Evolutionary conservation across 768 basidiomycete species (phyloP).

Genomic region (Auriscalpium microsporum): DNA sequence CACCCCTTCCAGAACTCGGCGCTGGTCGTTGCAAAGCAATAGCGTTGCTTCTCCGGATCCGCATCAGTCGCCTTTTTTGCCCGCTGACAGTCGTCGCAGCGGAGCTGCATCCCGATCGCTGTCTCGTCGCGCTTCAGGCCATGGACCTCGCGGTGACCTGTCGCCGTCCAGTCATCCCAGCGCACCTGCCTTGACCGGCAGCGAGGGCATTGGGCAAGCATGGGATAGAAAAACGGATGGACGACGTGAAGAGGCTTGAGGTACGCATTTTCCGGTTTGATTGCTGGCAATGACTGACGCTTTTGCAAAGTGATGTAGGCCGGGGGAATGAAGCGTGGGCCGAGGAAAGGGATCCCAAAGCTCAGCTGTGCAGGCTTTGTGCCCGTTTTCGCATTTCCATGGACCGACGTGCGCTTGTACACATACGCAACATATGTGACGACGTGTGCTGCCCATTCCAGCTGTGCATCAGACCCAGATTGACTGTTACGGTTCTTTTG

Average conservation of each 20-base stretch:
- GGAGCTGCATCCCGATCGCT: slow-evolving; percentile 11
- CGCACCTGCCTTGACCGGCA: slow-evolving; percentile 1
- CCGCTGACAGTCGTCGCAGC: slow-evolving; percentile 9
- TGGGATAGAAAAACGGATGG: slow-evolving; percentile 17
- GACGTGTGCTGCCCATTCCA: slow-evolving; percentile 17
- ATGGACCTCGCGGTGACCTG: slow-evolving; percentile 16
- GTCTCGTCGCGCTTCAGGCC: slow-evolving; percentile 12
- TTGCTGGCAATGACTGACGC: neutral
- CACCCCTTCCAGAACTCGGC: slow-evolving; percentile 16
- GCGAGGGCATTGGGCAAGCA: slow-evolving; percentile 6
- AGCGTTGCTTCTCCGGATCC: neutral
- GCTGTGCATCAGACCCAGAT: slow-evolving; percentile 8
- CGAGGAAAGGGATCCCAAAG: slow-evolving; percentile 12
- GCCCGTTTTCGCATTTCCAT: slow-evolving; percentile 1
- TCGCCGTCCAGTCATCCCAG: slow-evolving; percentile 14
- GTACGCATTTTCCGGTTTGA: slow-evolving; percentile 9
- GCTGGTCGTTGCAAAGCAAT: slow-evolving; percentile 14
- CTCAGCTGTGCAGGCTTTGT: neutral
- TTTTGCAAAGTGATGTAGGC: slow-evolving; percentile 9
- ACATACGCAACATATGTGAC: slow-evolving; percentile 17
- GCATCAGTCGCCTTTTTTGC: neutral
- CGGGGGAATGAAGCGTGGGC: slow-evolving; percentile 19
- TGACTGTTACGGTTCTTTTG: neutral
- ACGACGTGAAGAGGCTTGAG: slow-evolving; percentile 17
- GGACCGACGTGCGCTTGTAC: neutral